phyloP scores from a whole-genome alignment of 345 rosid genomes.

The Sonneratia alba region DNA sequence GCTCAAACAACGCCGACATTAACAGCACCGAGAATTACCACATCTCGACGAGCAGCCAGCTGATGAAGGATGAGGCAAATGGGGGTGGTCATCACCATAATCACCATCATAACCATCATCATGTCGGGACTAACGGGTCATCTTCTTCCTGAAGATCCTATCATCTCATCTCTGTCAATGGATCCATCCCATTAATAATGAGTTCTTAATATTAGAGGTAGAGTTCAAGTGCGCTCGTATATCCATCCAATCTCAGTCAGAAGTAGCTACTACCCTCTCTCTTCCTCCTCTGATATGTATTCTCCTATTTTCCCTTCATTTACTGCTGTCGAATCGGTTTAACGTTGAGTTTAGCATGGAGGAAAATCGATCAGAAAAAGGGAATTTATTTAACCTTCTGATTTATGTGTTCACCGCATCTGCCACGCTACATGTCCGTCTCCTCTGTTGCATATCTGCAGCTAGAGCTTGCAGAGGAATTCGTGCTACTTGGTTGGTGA shows the following conservation, averaged over 20 bases:
- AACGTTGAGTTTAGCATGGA: neutral
- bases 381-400: neutral
- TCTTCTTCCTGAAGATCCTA: neutral
- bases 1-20: neutral
- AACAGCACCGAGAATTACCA: neutral
- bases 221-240: neutral
- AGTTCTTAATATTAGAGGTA: neutral
- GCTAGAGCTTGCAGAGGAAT: too few species aligned
- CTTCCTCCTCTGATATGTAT: neutral
- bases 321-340: neutral
- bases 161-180: too few species aligned
- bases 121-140: slow-evolving; percentile 8
- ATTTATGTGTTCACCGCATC: neutral
- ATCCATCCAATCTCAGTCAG: neutral
- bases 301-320: neutral
- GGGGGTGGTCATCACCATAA: neutral
- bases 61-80: neutral
- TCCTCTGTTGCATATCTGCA: too few species aligned
- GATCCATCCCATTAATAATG: neutral
- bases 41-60: neutral
- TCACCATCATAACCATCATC: neutral
- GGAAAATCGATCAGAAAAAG: neutral
- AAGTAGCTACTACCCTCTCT: neutral
- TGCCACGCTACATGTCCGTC: neutral
- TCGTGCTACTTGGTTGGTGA: too few species aligned